Percentiles rank a stretch among this genome's conserved stretches.
Evolutionary conservation across 2,329 filamentous ascomycete species (phyloP).

Genomic region (Thielaviopsis populi): DNA sequence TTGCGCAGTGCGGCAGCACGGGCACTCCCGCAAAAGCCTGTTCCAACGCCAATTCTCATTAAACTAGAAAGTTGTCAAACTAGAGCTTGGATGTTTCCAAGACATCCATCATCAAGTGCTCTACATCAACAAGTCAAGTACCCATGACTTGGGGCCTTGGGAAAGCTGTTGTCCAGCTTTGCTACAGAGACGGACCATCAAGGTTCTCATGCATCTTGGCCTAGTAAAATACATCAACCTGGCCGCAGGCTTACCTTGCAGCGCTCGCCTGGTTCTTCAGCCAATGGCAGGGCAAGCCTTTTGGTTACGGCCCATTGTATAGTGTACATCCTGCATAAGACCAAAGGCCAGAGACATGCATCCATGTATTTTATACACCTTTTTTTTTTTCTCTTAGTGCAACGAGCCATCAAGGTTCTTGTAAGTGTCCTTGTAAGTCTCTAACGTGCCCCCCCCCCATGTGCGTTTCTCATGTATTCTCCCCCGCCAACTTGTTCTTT

Average conservation of each 20-base stretch:
- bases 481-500: background rate
- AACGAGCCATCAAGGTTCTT: constrained; percentile 15
- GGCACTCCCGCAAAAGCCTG: background rate
- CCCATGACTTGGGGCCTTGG: background rate
- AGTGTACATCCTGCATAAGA: background rate
- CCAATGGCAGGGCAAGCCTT: background rate
- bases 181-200: background rate
- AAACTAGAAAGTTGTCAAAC: background rate
- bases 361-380: background rate
- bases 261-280: background rate
- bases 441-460: background rate
- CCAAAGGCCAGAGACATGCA: background rate
- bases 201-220: background rate
- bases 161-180: background rate
- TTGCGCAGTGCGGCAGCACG: background rate
- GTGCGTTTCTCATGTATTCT: background rate
- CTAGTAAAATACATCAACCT: background rate
- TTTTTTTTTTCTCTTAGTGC: background rate
- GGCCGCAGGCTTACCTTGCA: background rate
- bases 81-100: background rate
- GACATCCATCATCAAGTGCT: background rate
- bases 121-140: background rate
- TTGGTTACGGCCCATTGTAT: background rate
- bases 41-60: background rate
- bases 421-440: background rate